Evolutionary conservation across 306 rosid genomes (phyloP).

Genomic region (Prunus armeniaca): DNA sequence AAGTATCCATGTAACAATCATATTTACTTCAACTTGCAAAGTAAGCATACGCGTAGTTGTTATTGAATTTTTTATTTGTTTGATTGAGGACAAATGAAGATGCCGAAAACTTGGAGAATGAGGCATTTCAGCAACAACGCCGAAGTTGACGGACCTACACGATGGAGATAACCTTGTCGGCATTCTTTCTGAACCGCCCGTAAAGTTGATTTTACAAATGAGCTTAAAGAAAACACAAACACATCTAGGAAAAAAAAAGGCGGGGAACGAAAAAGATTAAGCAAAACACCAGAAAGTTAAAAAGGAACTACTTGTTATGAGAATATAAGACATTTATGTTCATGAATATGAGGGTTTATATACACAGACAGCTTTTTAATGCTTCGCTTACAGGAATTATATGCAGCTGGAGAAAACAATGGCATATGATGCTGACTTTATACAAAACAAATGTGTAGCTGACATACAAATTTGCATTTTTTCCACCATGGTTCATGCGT

Average conservation of each 20-base stretch:
- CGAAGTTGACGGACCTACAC: neutral
- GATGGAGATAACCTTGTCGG: neutral
- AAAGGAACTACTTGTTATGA: neutral
- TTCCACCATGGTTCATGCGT: no score
- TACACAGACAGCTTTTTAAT: neutral
- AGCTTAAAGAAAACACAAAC: neutral
- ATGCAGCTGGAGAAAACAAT: slow-evolving; percentile 3
- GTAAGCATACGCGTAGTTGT: no score
- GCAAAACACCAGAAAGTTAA: neutral
- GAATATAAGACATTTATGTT: neutral
- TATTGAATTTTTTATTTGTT: neutral
- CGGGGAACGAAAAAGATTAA: neutral
- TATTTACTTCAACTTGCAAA: no score
- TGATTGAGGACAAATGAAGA: neutral
- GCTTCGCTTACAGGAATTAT: neutral
- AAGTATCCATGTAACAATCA: no score
- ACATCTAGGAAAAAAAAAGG: neutral
- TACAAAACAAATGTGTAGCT: neutral
- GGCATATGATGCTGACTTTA: neutral
- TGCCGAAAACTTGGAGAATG: neutral
- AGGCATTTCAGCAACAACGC: neutral
- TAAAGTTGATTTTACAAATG: neutral
- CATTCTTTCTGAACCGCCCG: neutral
- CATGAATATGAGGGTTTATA: neutral
- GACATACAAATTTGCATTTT: neutral